Evolutionary conservation across 768 basidiomycete genomes (phyloP).

Genomic region (Kwoniella sp.): DNA sequence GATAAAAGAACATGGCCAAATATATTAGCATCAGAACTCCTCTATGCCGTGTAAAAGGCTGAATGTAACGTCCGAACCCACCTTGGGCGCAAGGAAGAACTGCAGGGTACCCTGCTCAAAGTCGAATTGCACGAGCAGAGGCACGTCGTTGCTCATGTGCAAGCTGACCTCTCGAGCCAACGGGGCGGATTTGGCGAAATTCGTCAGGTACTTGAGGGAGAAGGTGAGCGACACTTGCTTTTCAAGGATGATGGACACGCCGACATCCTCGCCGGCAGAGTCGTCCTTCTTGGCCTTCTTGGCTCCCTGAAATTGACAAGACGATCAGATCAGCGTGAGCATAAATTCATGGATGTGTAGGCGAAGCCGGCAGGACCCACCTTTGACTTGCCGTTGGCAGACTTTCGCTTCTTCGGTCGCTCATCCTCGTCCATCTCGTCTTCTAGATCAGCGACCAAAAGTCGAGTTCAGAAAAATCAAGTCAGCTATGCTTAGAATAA

Average conservation of each 20-base stretch:
- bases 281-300: slow-evolving; percentile 51
- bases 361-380: slow-evolving; percentile 27
- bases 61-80: too few relatives aligned
- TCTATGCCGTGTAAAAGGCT: too few relatives aligned
- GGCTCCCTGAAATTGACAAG: slow-evolving; percentile 18
- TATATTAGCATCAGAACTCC: too few relatives aligned
- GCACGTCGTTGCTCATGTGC: slow-evolving; percentile 90
- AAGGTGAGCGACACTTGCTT: slow-evolving; percentile 88
- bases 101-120: slow-evolving; percentile 86
- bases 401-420: slow-evolving; percentile 51
- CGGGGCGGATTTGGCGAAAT: slow-evolving; percentile 87
- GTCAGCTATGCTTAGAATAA: too few relatives aligned
- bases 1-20: too few relatives aligned
- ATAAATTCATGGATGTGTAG: background rate
- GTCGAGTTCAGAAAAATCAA: background rate
- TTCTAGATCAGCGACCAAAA: slow-evolving; percentile 21
- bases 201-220: slow-evolving; percentile 93
- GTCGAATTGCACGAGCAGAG: slow-evolving; percentile 81
- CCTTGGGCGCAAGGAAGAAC: slow-evolving; percentile 94
- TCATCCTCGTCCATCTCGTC: slow-evolving; percentile 58
- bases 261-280: slow-evolving; percentile 35
- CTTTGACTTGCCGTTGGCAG: slow-evolving; percentile 52
- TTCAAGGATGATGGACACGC: slow-evolving; percentile 80
- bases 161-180: slow-evolving; percentile 74
- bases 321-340: background rate